Base-by-base conservation (phyloP, 169 alveolate genomes). In the Babesia gibsoni region DNA sequence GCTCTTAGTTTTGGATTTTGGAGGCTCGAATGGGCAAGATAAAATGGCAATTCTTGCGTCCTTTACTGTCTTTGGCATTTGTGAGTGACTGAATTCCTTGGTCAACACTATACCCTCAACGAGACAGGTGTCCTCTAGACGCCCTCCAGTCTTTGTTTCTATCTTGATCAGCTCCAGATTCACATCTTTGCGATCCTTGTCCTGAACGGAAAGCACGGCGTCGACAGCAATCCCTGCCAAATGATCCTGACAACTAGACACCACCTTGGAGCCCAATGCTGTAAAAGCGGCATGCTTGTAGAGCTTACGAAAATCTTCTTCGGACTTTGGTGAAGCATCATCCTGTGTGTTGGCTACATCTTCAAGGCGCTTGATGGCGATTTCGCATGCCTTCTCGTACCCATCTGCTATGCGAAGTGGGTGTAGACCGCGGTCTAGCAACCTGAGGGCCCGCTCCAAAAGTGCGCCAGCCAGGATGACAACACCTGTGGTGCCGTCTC, bases 401-500 rank as follows among this genome's bases (percentile, higher is more conserved):
- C 99, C 99, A 75, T 96, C 99, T 14, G 99, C 98, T 25, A 97
- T 93, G 66, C 97, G 91, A 29, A 97, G 88, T 4, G 99, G 99
- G 82, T 97, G 99, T 30, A 97, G 86, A 6, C 99, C 99, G 82
- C 94, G 79, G 73, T 96, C 99, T 22, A 97, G 91, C 30, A 96
- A 85, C 49, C 88, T 82, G 57, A 89, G 92, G 25, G 99, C 99
- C 79, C 95, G 92, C 57, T 94, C 97, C 23, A 97, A 88, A 35
- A 97, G 83, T 5, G 98, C 97, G 0, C 99, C 99, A 10, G 99
- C 99, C 45, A 98, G 81, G 42, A 98, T 98, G 20, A 98, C 99
- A 37, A 98, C 99, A 7, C 99, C 99, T 2, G 99, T 98, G 54
- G 99, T 98, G 30, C 99, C 99, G 83, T 98, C 99, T 36, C 99